Evolutionary conservation across 1,284 basidiomycete genomes (phyloP).

Genomic region (Anthracocystis panici-leucophaei): DNA sequence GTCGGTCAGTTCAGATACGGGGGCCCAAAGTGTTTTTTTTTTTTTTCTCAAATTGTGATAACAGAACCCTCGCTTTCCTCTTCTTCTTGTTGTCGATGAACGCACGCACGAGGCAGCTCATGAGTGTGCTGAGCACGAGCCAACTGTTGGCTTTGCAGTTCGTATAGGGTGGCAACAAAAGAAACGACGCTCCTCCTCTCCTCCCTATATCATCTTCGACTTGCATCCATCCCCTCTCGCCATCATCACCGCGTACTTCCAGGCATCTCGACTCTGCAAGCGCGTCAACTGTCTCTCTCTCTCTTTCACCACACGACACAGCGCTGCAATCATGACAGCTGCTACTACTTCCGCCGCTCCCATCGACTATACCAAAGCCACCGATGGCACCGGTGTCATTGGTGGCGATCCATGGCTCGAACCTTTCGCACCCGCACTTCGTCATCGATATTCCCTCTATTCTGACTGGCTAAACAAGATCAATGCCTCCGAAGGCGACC

Average conservation of each 20-base stretch:
- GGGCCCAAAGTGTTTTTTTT: slow-evolving; percentile 4
- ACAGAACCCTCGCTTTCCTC: neutral
- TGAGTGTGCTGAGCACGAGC: neutral
- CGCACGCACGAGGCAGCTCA: no score
- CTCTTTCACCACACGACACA: neutral
- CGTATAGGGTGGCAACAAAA: no score
- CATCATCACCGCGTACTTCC: no score
- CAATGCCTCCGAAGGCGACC: slow-evolving; percentile 73
- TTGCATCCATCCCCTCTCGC: no score
- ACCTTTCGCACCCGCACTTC: slow-evolving; percentile 58
- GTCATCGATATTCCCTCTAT: slow-evolving; percentile 56
- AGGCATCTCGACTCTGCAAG: neutral
- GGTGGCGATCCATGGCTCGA: slow-evolving; percentile 66
- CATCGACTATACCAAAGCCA: slow-evolving; percentile 60
- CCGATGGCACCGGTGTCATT: slow-evolving; percentile 62
- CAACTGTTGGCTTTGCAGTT: no score
- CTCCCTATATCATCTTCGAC: no score
- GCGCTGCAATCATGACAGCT: slow-evolving; percentile 17
- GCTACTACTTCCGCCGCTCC: slow-evolving; percentile 21
- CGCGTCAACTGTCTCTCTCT: neutral
- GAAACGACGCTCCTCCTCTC: no score
- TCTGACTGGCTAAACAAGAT: slow-evolving; percentile 57
- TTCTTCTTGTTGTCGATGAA: slow-evolving; percentile 4
- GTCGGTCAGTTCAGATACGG: neutral
- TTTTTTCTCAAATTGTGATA: slow-evolving; percentile 1